phyloP scores from a whole-genome alignment of 257 asterid species.

The Echium plantagineum region DNA sequence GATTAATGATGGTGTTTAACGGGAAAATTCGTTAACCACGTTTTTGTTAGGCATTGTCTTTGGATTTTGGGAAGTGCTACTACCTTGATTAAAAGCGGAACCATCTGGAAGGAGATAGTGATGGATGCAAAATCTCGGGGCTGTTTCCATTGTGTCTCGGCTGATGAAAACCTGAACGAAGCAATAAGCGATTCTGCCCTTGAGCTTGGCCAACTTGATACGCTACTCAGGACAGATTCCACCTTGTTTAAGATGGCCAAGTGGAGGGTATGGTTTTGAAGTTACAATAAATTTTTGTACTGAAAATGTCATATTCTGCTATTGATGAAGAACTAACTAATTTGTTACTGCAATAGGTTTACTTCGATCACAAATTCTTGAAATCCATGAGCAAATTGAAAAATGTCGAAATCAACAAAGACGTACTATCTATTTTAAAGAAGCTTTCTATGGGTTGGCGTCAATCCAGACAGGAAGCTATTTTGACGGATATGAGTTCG shows the following conservation, averaged over 20 bases:
- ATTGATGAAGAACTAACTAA: too few relatives aligned
- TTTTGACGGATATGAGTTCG: background rate
- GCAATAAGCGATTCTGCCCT: constrained; percentile 11
- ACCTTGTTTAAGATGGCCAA: constrained; percentile 3
- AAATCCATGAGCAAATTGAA: constrained; percentile 1
- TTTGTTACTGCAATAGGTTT: background rate
- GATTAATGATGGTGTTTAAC: too few relatives aligned
- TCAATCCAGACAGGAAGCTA: too few relatives aligned
- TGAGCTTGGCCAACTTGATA: background rate
- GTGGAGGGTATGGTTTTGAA: constrained; percentile 17
- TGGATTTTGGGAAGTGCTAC: constrained; percentile 64
- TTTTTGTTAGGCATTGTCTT: constrained; percentile 31
- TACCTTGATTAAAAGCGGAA: constrained; percentile 42
- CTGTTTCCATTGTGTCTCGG: constrained; percentile 40
- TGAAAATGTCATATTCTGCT: too few relatives aligned
- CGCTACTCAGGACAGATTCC: background rate
- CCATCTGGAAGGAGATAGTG: constrained; percentile 50
- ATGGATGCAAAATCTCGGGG: constrained; percentile 50
- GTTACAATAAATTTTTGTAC: too few relatives aligned
- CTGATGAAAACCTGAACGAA: constrained; percentile 28
- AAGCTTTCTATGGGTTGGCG: constrained; percentile 15
- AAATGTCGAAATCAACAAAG: background rate
- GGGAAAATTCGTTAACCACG: too few relatives aligned
- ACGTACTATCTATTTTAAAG: background rate
- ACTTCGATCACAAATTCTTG: constrained; percentile 5